phyloP scores from a whole-genome alignment of 306 rosid species.

The Begonia peltatifolia region DNA sequence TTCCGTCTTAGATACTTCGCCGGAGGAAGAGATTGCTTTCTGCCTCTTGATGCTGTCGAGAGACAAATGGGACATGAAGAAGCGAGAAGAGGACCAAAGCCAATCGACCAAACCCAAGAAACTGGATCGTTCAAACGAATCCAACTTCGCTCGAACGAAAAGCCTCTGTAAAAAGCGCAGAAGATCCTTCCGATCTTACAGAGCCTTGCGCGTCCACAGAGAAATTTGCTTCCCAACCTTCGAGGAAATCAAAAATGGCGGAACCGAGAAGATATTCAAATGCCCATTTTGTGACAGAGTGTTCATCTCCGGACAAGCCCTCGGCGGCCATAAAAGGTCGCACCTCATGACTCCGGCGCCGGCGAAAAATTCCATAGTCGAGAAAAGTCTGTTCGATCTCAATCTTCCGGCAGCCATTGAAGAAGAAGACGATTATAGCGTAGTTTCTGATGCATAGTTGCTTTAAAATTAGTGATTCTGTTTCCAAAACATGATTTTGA shows the following conservation, averaged over 20 bases:
- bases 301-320: conserved; percentile 80
- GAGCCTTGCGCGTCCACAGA: conserved; percentile 49
- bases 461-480: too few relatives aligned
- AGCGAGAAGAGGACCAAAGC: conserved; percentile 1
- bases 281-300: conserved; percentile 63
- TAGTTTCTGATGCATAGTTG: conserved; percentile 38
- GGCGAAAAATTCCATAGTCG: not conserved
- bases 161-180: conserved; percentile 36
- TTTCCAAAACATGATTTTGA: too few relatives aligned
- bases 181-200: conserved; percentile 45
- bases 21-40: conserved; percentile 68
- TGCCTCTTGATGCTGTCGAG: conserved; percentile 74
- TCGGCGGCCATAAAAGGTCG: conserved; percentile 89
- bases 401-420: conserved; percentile 60
- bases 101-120: conserved; percentile 16
- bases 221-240: conserved; percentile 25
- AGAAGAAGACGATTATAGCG: conserved; percentile 42
- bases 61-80: conserved; percentile 33
- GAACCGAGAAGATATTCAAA: conserved; percentile 24
- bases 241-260: conserved; percentile 10
- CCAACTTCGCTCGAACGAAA: conserved; percentile 16
- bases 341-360: conserved; percentile 21
- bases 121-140: not conserved
- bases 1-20: conserved; percentile 49
- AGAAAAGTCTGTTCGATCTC: conserved; percentile 53